These are phyloP conservation scores for Geranomyces michiganensis DNA, from an alignment of 192 early-diverging fungal genomes.

Conservation along the genomic window DNA sequence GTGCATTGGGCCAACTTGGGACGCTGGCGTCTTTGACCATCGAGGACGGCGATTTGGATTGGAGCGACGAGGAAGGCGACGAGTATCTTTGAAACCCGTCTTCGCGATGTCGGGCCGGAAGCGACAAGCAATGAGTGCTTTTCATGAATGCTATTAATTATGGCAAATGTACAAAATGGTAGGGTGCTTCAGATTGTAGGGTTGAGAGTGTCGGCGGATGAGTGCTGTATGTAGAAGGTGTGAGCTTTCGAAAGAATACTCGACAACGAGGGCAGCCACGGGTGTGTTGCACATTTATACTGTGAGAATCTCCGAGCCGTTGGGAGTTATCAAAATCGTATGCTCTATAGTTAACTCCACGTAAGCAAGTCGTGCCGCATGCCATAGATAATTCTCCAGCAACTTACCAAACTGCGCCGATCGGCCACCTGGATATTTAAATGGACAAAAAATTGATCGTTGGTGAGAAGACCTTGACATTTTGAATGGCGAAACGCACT, in stretches of 20 bases:
- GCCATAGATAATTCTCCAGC: too few species aligned
- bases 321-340: constrained; percentile 63
- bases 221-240: too few species aligned
- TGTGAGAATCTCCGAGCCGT: constrained; percentile 73
- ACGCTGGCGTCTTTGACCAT: constrained; percentile 25
- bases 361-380: neutral
- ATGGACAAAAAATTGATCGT: neutral
- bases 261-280: too few species aligned
- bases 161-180: too few species aligned
- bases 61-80: constrained; percentile 34
- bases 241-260: too few species aligned
- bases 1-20: neutral
- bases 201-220: too few species aligned
- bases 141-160: too few species aligned
- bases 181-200: too few species aligned
- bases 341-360: constrained; percentile 31
- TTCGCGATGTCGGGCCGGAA: too few species aligned
- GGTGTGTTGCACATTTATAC: neutral
- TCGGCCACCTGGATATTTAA: constrained; percentile 52
- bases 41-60: constrained; percentile 31
- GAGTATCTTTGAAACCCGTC: constrained; percentile 21
- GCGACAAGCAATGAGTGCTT: too few species aligned
- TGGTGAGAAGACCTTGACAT: neutral
- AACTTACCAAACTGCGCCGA: constrained; percentile 82
- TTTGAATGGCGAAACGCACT: neutral